Base-by-base conservation (phyloP, 768 basidiomycete genomes). In the Suillus fuscotomentosus region DNA sequence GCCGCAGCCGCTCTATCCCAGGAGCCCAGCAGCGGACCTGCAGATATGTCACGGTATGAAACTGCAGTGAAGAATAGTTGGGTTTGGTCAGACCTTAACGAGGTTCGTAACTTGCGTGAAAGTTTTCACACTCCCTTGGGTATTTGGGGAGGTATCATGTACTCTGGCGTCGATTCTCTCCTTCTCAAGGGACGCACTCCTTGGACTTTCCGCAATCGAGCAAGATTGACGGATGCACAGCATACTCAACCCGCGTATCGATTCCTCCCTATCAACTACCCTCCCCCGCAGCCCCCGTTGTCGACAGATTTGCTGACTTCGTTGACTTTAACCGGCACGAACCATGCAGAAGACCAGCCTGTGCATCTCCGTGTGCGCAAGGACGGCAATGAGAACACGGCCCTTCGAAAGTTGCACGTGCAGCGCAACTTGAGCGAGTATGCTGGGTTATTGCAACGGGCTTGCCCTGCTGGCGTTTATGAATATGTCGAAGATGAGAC, bases 321-420 rank as follows among this genome's bases (percentile, higher is more conserved):
- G 41, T 84, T 99, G 42, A 83, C 92, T 3, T 83, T 97, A 51
- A 97, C 97, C 8, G 93, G 92, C 0, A 98, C 97, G 20, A 97
- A 97, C 72, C 97, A 99, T 72, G 89, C 91, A n/a, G 97, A 99
- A 74, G 95, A 98, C 74, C 95, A 98, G 74, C 94, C 90, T 3
- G 81, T 94, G 15, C 97, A 99, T 77, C 81, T 99, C 56, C 83
- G 90, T 39, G 86, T 97, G 74, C 88, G 77, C 53, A 70, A 70
- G 64, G 69, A 75, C 41, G 61, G 45, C 6, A 17, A 73, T 9
- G 84, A 86, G 57, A 85, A 83, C 50, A 69, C 79, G 14, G 74
- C 74, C 31, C 74, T 81, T 39, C 78, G 86, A 59, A 77, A 78
- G 55, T 80, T 84, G 27, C 97, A 99, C 72, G 93, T 97, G 7